phyloP scores from a whole-genome alignment of 2,329 filamentous ascomycete genomes.

The Beauveria medogensis region DNA sequence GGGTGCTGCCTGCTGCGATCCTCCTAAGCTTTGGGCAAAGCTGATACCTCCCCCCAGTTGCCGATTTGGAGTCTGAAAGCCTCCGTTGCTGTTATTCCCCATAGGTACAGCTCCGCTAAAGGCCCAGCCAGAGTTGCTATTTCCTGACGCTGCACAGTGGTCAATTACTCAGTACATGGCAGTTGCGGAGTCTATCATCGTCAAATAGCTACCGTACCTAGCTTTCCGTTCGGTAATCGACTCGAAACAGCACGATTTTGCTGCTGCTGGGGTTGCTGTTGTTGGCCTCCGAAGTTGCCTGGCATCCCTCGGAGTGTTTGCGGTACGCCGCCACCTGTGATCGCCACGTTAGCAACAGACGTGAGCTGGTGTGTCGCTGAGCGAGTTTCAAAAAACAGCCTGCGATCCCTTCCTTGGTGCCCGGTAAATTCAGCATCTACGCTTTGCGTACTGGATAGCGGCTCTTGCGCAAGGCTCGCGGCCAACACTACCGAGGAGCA shows the following conservation, averaged over 20 bases:
- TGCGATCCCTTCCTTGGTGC: background rate
- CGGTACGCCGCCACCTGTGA: slow-evolving; percentile 49
- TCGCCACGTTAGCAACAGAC: slow-evolving; percentile 12
- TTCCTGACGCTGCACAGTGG: slow-evolving; percentile 27
- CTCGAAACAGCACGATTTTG: slow-evolving; percentile 44
- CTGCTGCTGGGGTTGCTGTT: slow-evolving; percentile 32
- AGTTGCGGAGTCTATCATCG: background rate
- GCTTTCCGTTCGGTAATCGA: slow-evolving; percentile 57
- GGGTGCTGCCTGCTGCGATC: slow-evolving; percentile 53
- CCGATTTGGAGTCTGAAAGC: slow-evolving; percentile 42
- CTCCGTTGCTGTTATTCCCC: slow-evolving; percentile 36
- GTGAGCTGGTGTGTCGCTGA: no score
- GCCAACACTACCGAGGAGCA: background rate
- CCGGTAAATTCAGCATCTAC: background rate
- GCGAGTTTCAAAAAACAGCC: background rate
- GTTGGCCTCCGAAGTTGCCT: slow-evolving; percentile 49
- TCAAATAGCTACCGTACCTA: slow-evolving; percentile 40
- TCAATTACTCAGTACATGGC: slow-evolving; percentile 10
- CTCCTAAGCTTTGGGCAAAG: slow-evolving; percentile 58
- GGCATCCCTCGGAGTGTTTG: slow-evolving; percentile 56
- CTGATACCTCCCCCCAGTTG: slow-evolving; percentile 53
- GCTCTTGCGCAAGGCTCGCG: background rate
- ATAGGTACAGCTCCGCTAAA: slow-evolving; percentile 56
- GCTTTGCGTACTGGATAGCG: background rate
- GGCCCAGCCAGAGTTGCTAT: slow-evolving; percentile 50